phyloP scores from a whole-genome alignment of 2,329 filamentous ascomycete species.

The Pestalotiopsis sp. region DNA sequence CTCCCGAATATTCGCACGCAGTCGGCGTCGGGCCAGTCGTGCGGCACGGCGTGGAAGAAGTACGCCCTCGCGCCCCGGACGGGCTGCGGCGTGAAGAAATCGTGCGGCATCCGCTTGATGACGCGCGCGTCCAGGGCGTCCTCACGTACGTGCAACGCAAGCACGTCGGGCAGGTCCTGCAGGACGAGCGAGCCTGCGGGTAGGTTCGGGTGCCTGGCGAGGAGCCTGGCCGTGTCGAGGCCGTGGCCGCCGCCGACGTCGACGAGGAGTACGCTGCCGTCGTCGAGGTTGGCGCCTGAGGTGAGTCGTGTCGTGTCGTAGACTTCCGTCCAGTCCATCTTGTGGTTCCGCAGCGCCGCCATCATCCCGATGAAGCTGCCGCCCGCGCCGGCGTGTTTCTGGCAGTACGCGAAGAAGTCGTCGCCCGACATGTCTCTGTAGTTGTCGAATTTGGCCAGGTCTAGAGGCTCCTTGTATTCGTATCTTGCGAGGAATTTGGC shows the following conservation, averaged over 20 bases:
- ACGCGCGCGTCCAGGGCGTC: conserved; percentile 13
- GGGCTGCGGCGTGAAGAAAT: conserved; percentile 37
- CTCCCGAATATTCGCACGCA: conserved; percentile 34
- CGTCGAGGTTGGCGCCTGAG: conserved; percentile 23
- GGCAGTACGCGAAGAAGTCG: conserved; percentile 25
- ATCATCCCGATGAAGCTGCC: conserved; percentile 28
- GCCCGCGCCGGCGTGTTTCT: conserved; percentile 20
- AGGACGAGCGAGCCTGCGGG: conserved; percentile 36
- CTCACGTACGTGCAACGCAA: conserved; percentile 14
- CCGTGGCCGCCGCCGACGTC: conserved; percentile 45
- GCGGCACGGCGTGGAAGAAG: conserved; percentile 37
- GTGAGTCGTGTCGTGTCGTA: conserved; percentile 27
- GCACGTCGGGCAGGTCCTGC: conserved; percentile 39
- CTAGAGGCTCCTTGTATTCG: conserved; percentile 24
- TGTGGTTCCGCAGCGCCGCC: conserved; percentile 21
- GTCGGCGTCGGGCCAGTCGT: conserved; percentile 41
- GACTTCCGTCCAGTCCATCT: conserved; percentile 27
- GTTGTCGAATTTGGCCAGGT: conserved; percentile 20
- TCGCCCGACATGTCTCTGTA: conserved; percentile 23
- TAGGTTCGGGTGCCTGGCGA: conserved; percentile 31
- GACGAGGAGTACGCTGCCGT: conserved; percentile 36
- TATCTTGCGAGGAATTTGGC: conserved; percentile 26
- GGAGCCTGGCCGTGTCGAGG: conserved; percentile 36
- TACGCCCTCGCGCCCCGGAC: conserved; percentile 27
- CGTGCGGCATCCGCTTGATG: conserved; percentile 30